These are phyloP conservation scores for Termitomyces sp. DNA, from an alignment of 768 basidiomycete species.

Conservation along the genomic window DNA sequence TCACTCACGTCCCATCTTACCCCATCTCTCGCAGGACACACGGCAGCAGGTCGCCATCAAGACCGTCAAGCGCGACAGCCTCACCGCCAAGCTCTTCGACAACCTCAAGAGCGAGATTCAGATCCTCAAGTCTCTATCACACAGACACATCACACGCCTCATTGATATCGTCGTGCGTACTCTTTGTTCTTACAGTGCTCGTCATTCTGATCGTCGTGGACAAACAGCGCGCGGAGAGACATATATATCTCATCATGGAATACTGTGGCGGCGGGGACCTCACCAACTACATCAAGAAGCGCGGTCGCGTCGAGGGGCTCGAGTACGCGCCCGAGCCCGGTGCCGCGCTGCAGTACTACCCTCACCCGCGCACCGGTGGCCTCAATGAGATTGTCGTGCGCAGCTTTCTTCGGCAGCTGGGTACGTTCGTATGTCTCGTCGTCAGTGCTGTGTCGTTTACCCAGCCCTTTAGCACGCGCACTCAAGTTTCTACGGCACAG, in stretches of 20 bases:
- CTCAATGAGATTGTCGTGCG: constrained; percentile 87
- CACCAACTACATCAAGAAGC: constrained; percentile 94
- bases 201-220: neutral
- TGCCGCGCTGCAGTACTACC: constrained; percentile 76
- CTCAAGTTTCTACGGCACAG: constrained; percentile 87
- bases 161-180: constrained; percentile 82
- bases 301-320: constrained; percentile 87
- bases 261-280: constrained; percentile 96
- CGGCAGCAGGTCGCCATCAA: constrained; percentile 56
- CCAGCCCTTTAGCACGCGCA: constrained; percentile 60
- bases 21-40: constrained; percentile 54
- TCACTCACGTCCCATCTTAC: neutral
- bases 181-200: neutral
- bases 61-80: constrained; percentile 82
- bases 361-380: constrained; percentile 88
- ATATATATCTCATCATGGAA: constrained; percentile 96
- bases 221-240: constrained; percentile 62
- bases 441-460: neutral
- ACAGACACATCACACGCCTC: constrained; percentile 89
- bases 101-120: constrained; percentile 98
- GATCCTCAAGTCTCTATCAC: constrained; percentile 89
- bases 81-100: constrained; percentile 90
- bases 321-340: constrained; percentile 73
- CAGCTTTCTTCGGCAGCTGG: constrained; percentile 29
- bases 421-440: neutral